Percentiles rank a stretch among this genome's conserved stretches.
phyloP scores from a whole-genome alignment of 768 basidiomycete genomes.

The Ramaria sp. region DNA sequence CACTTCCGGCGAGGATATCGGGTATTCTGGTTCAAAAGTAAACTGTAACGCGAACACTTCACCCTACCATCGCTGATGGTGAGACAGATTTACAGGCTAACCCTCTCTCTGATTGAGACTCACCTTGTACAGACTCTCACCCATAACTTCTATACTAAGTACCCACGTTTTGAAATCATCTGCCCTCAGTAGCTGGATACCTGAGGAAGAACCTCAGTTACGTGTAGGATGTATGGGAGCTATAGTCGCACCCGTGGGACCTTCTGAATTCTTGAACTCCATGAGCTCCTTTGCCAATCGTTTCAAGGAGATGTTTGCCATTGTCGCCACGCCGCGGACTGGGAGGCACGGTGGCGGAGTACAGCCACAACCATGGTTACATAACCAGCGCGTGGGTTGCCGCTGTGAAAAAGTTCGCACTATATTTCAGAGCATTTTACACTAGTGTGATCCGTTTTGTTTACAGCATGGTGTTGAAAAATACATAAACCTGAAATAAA shows the following conservation, averaged over 20 bases:
- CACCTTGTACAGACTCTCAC: constrained; percentile 71
- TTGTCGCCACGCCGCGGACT: constrained; percentile 16
- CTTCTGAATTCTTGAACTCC: constrained; percentile 56
- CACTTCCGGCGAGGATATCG: constrained; percentile 81
- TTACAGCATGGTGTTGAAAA: too few relatives aligned
- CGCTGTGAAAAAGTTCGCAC: too few relatives aligned
- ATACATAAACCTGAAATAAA: too few relatives aligned
- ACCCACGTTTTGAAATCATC: constrained; percentile 73
- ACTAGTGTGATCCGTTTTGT: too few relatives aligned
- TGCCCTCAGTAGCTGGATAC: constrained; percentile 62
- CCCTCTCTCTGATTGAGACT: constrained; percentile 7
- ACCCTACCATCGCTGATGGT: constrained; percentile 33
- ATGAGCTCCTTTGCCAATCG: constrained; percentile 61
- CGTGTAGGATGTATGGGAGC: not conserved
- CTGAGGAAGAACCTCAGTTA: constrained; percentile 24
- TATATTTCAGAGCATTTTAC: too few relatives aligned
- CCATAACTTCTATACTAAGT: constrained; percentile 74
- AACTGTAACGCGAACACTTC: constrained; percentile 74
- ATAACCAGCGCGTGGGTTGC: too few relatives aligned
- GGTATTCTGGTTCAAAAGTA: constrained; percentile 71
- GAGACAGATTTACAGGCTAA: not conserved
- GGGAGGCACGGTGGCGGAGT: not conserved
- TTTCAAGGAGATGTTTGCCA: constrained; percentile 53
- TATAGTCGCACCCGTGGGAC: constrained; percentile 43
- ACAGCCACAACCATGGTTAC: not conserved